Evolutionary conservation across 1,284 basidiomycete species (phyloP).

Genomic region (Apiotrichum gracile): DNA sequence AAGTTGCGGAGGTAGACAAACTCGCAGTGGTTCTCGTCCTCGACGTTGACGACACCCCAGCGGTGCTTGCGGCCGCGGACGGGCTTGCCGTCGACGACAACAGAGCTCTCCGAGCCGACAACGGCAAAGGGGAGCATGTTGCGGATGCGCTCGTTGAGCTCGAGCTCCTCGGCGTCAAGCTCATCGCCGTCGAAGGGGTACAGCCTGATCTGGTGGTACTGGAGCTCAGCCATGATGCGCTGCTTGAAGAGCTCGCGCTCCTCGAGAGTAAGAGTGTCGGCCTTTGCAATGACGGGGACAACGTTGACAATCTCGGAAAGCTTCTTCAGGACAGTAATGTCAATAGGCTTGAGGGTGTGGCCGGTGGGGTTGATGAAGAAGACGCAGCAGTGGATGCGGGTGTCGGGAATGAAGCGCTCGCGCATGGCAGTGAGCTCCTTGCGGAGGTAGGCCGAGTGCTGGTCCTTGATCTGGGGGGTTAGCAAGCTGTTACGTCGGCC

Average conservation of each 20-base stretch:
- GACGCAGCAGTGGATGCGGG: slow-evolving; percentile 94
- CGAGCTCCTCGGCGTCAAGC: slow-evolving; percentile 76
- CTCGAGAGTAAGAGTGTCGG: slow-evolving; percentile 89
- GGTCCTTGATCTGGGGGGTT: slow-evolving; percentile 58
- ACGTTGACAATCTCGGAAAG: slow-evolving; percentile 97
- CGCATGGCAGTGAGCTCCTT: slow-evolving; percentile 99
- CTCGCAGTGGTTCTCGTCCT: slow-evolving; percentile 95
- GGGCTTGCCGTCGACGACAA: slow-evolving; percentile 90
- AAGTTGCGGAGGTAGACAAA: slow-evolving; percentile 97
- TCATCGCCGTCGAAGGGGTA: slow-evolving; percentile 98
- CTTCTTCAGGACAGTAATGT: slow-evolving; percentile 98
- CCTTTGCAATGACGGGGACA: slow-evolving; percentile 96
- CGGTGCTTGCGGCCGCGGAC: slow-evolving; percentile 95
- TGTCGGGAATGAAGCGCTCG: slow-evolving; percentile 96
- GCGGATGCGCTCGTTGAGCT: slow-evolving; percentile 86
- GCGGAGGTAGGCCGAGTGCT: slow-evolving; percentile 96
- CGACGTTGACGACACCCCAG: slow-evolving; percentile 97
- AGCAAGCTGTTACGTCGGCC: not conserved
- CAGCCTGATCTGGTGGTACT: slow-evolving; percentile 85
- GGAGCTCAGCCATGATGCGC: slow-evolving; percentile 89
- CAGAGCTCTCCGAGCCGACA: slow-evolving; percentile 88
- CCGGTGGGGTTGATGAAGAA: slow-evolving; percentile 99
- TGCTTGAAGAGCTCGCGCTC: slow-evolving; percentile 91
- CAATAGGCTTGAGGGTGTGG: slow-evolving; percentile 85
- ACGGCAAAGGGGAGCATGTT: slow-evolving; percentile 94